Evolutionary conservation across 768 basidiomycete species (phyloP), one percentile per base, ranked within the genome.

Genomic region (Psilocybe cyanescens): DNA sequence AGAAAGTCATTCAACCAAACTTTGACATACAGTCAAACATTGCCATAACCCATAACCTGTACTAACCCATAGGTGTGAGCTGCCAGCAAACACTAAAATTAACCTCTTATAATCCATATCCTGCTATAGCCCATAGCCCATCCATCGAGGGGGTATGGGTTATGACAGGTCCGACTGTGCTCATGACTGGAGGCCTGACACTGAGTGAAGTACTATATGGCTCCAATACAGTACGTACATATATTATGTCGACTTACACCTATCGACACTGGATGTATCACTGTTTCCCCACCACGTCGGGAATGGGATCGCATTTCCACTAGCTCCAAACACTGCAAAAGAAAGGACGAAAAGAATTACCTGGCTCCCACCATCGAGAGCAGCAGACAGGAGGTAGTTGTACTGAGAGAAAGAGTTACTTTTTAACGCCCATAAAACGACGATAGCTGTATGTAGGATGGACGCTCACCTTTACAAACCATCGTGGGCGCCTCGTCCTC

Each of bases 321-420:
- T 80, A 8, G 83, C 85, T 29, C 87, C 87, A 66, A 84, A 86
- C n/a, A 87, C 85, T 1, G 86, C 84, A 67, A 88, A 88, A 0
- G 86, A 85, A 4, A 86, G 74, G 35, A 88, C 77, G 66, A 86
- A 86, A 17, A 85, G 78, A 79, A 87, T 85, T 55, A 86, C 79
- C 67, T 88, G 86, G 29, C 84, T 82, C 4, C 87, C 86, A 24
- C 86, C 86, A 67, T 87, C 86, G 39, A 87, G 73, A 6, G 83
- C 88, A 35, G 86, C 89, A 14, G 85, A 86, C 14, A 89, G 70
- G 29, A 88, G 80, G 66, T 86, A 88, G 68, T 88, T 88, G 69
- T 87, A 86, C 69, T 77, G 58, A 30, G 6, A 8, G 24, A 51
- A 72, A 61, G 80, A 78, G 70, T 84, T 16, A n/a, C 6, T 16